phyloP scores from a whole-genome alignment of 345 rosid genomes.

The Aquilaria sinensis region DNA sequence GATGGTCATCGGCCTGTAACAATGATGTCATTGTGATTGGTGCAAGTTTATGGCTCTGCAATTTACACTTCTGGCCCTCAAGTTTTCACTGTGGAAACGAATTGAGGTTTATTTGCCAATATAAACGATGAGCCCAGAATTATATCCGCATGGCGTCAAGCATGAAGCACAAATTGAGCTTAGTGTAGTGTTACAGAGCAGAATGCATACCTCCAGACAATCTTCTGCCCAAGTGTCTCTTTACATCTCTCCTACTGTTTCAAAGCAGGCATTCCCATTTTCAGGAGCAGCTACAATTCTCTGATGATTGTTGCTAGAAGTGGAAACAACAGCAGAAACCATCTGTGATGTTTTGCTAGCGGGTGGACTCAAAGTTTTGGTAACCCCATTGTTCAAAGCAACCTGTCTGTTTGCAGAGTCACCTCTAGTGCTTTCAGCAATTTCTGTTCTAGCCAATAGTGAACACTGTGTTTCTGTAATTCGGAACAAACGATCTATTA shows the following conservation, averaged over 20 bases:
- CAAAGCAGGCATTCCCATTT: conserved; percentile 36
- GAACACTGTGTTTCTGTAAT: conserved; percentile 69
- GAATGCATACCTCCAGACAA: conserved; percentile 8
- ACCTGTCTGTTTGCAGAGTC: conserved; percentile 41
- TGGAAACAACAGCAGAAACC: conserved; percentile 19
- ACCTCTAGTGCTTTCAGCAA: conserved; percentile 29
- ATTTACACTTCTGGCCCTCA: conserved; percentile 6
- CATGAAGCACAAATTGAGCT: not conserved
- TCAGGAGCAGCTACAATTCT: conserved; percentile 33
- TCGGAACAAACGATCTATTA: conserved; percentile 13
- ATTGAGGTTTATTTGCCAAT: not conserved
- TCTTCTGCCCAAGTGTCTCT: conserved; percentile 6
- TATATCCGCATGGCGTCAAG: conserved; percentile 4
- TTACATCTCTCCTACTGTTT: conserved; percentile 22
- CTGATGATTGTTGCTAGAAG: conserved; percentile 25
- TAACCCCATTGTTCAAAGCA: conserved; percentile 40
- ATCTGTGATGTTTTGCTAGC: conserved; percentile 28
- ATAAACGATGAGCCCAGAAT: not conserved
- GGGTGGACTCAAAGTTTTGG: conserved; percentile 27
- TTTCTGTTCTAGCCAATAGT: conserved; percentile 55
- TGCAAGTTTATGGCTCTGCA: not conserved
- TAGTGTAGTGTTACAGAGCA: conserved; percentile 1
- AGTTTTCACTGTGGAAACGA: not conserved
- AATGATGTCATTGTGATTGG: not conserved
- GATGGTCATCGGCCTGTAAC: not conserved